A percentile compares a stretch with the other conserved stretches of the same genome.
Conservation (phyloP, 139 green algal genomes). For the Raphidocelis subcapitata region DNA sequence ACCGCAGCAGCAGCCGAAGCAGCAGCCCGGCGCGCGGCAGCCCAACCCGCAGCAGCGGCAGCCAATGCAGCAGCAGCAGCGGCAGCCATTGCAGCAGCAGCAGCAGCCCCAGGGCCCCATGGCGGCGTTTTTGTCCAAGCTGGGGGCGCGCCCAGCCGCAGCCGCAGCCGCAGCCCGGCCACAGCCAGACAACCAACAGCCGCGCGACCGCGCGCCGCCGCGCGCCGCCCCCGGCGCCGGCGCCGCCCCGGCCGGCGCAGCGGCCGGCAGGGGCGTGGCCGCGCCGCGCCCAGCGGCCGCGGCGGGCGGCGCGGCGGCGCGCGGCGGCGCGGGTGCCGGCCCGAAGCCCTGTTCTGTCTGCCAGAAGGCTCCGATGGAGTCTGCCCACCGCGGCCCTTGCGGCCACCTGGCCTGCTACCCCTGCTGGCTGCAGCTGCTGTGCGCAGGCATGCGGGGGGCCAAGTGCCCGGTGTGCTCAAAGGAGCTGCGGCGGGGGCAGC, state of each 20-base stretch:
- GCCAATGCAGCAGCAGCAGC: slow-evolving; percentile 14
- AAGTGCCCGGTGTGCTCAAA: slow-evolving; percentile 44
- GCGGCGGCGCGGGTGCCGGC: neutral
- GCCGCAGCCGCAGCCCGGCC: slow-evolving; percentile 6
- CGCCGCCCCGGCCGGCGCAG: neutral
- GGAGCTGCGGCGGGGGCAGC: slow-evolving; percentile 45
- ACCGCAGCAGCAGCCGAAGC: slow-evolving; percentile 5
- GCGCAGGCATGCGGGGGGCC: slow-evolving; percentile 21
- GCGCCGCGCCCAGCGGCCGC: neutral
- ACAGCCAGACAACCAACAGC: neutral
- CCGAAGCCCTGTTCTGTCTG: slow-evolving; percentile 38
- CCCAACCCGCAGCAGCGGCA: neutral
- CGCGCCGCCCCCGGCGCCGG: no score
- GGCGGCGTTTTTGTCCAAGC: slow-evolving; percentile 3
- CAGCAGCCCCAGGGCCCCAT: neutral
- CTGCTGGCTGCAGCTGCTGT: slow-evolving; percentile 63
- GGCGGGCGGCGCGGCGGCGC: neutral
- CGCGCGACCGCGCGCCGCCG: no score
- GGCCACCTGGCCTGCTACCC: slow-evolving; percentile 61
- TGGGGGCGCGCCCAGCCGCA: slow-evolving; percentile 8
- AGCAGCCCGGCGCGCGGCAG: neutral
- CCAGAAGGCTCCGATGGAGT: slow-evolving; percentile 38
- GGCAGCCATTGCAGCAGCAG: neutral
- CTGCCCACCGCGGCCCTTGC: slow-evolving; percentile 51
- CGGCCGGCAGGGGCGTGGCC: neutral